phyloP scores from a whole-genome alignment of 129 eudicot genomes.

The Arctium lappa region DNA sequence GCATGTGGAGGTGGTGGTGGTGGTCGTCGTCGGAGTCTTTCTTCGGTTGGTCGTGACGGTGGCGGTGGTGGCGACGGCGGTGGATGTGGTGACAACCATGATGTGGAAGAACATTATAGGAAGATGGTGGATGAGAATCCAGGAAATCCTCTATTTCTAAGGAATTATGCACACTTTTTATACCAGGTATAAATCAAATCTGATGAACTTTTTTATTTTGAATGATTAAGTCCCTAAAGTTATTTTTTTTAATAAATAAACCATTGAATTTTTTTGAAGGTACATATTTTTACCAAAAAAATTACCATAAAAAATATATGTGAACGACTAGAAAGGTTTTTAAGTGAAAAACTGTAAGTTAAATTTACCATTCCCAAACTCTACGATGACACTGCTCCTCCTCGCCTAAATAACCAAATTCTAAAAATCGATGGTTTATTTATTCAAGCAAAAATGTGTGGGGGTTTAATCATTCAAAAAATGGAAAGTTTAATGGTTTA shows the following conservation, averaged over 20 bases:
- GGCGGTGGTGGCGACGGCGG: conserved; percentile 38
- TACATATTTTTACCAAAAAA: too few relatives aligned
- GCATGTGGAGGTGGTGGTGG: conserved; percentile 28
- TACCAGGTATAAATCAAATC: conserved; percentile 45
- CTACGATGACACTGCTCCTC: too few relatives aligned
- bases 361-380: neutral
- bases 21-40: conserved; percentile 33
- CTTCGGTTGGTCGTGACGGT: conserved; percentile 26
- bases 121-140: conserved; percentile 75
- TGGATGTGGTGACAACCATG: conserved; percentile 1
- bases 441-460: too few relatives aligned
- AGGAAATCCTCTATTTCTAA: conserved; percentile 51
- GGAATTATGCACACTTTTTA: conserved; percentile 80
- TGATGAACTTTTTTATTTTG: too few relatives aligned
- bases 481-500: too few relatives aligned
- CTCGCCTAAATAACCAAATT: too few relatives aligned
- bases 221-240: too few relatives aligned
- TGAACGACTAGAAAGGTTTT: neutral
- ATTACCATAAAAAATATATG: too few relatives aligned
- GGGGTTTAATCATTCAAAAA: too few relatives aligned
- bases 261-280: too few relatives aligned
- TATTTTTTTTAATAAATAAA: too few relatives aligned
- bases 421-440: too few relatives aligned
- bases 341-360: neutral
- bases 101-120: conserved; percentile 66